These are phyloP conservation scores for Nitzschia putrida DNA, from an alignment of 108 stramenopile genomes.

Conservation along the genomic window DNA sequence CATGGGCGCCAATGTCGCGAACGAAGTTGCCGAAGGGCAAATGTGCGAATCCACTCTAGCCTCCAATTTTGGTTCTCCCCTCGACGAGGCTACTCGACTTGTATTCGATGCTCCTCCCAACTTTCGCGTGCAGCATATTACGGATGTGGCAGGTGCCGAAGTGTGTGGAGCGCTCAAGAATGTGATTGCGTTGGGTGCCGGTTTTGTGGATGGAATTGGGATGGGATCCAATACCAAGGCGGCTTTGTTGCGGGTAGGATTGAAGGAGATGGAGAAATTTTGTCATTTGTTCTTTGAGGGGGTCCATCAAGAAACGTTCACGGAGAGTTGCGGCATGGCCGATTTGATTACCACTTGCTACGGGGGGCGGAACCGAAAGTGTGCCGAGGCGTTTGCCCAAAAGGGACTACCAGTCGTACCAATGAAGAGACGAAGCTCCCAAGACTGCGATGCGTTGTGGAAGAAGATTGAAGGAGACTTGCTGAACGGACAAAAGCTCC, in stretches of 20 bases:
- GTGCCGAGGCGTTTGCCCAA: constrained; percentile 90
- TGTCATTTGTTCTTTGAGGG: constrained; percentile 84
- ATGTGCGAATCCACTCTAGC: constrained; percentile 96
- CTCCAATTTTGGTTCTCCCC: constrained; percentile 68
- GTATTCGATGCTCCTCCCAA: constrained; percentile 76
- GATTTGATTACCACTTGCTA: constrained; percentile 98
- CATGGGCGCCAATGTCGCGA: constrained; percentile 99
- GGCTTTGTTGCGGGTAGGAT: constrained; percentile 89
- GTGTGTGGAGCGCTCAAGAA: constrained; percentile 97
- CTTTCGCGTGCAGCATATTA: constrained; percentile 89
- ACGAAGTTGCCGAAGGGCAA: constrained; percentile 90
- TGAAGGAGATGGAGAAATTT: constrained; percentile 90
- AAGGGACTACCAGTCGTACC: constrained; percentile 7
- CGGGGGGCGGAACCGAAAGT: constrained; percentile 93
- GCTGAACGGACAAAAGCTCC: constrained; percentile 92
- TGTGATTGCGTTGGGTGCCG: constrained; percentile 94
- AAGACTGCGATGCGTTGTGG: constrained; percentile 63
- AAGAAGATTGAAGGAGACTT: constrained; percentile 76
- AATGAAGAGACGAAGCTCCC: constrained; percentile 6
- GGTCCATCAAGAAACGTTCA: constrained; percentile 79
- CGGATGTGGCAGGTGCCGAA: constrained; percentile 90
- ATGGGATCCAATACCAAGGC: constrained; percentile 96
- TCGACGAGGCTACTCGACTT: constrained; percentile 72
- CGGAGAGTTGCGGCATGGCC: constrained; percentile 94
- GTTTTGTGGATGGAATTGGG: constrained; percentile 90